Evolutionary conservation across 129 eudicot species (phyloP).

Genomic region (Arctium lappa): DNA sequence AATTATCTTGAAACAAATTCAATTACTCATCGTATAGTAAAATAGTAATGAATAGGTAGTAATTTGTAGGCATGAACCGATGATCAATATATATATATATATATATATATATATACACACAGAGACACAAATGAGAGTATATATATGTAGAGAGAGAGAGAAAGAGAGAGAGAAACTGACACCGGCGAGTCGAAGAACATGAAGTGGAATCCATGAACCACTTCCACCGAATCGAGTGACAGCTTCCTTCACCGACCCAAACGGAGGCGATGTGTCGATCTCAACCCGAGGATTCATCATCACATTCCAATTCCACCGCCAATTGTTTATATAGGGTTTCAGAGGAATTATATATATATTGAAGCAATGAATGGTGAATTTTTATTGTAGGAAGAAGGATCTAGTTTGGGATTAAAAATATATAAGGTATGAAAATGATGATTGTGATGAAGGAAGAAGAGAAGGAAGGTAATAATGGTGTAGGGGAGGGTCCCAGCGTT

Average conservation of each 20-base stretch:
- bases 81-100: too few species aligned
- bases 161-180: slow-evolving; percentile 28
- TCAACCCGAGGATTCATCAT: slow-evolving; percentile 52
- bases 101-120: too few species aligned
- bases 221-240: slow-evolving; percentile 83
- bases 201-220: slow-evolving; percentile 76
- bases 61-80: not conserved
- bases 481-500: slow-evolving; percentile 39
- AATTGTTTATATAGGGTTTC: not conserved
- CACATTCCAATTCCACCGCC: not conserved
- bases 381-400: too few species aligned
- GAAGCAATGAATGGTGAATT: slow-evolving; percentile 1
- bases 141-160: not conserved
- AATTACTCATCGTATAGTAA: too few species aligned
- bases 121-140: too few species aligned
- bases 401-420: not conserved
- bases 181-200: slow-evolving; percentile 46
- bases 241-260: slow-evolving; percentile 80
- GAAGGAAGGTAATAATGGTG: slow-evolving; percentile 26
- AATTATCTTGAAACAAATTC: too few species aligned
- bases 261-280: slow-evolving; percentile 73
- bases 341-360: not conserved
- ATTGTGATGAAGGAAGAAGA: not conserved
- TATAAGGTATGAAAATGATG: slow-evolving; percentile 1
- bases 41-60: too few species aligned